Conservation (phyloP, 176 grass and related monocot species). For the Oryza glumipatula region DNA sequence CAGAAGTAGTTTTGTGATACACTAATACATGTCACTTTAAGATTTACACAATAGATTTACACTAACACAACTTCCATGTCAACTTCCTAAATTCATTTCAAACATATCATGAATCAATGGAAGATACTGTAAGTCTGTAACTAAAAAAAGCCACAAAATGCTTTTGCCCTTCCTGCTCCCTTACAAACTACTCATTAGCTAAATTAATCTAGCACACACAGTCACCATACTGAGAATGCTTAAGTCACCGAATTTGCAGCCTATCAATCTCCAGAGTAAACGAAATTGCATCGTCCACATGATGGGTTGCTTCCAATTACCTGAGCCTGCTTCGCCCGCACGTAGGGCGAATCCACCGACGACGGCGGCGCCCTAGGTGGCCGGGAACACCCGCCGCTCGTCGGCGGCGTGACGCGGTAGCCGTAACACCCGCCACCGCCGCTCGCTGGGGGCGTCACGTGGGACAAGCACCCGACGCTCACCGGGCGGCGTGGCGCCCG, state of each 20-base stretch:
- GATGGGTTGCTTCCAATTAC: slow-evolving; percentile 24
- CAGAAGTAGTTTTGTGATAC: slow-evolving; percentile 10
- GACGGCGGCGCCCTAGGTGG: slow-evolving; percentile 45
- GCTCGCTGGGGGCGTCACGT: slow-evolving; percentile 29
- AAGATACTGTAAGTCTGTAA: not conserved
- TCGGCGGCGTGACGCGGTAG: slow-evolving; percentile 14
- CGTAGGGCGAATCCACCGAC: slow-evolving; percentile 51
- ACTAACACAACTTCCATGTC: too few species aligned
- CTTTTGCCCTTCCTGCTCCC: not conserved
- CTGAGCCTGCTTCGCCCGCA: slow-evolving; percentile 64
- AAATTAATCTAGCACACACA: not conserved
- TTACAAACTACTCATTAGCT: not conserved
- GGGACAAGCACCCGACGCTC: slow-evolving; percentile 14
- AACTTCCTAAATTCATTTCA: too few species aligned
- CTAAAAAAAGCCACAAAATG: not conserved
- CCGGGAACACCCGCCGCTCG: slow-evolving; percentile 9
- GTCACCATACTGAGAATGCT: not conserved
- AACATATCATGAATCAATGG: slow-evolving; percentile 14
- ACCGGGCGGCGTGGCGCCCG: not conserved
- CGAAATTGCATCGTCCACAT: not conserved
- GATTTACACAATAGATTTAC: too few species aligned
- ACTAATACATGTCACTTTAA: too few species aligned
- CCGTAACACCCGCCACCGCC: not conserved
- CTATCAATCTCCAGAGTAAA: not conserved
- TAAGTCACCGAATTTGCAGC: not conserved